These are phyloP conservation scores for Yamadazyma triangularis DNA, from an alignment of 1,139 yeast species.

Conservation along the genomic window DNA sequence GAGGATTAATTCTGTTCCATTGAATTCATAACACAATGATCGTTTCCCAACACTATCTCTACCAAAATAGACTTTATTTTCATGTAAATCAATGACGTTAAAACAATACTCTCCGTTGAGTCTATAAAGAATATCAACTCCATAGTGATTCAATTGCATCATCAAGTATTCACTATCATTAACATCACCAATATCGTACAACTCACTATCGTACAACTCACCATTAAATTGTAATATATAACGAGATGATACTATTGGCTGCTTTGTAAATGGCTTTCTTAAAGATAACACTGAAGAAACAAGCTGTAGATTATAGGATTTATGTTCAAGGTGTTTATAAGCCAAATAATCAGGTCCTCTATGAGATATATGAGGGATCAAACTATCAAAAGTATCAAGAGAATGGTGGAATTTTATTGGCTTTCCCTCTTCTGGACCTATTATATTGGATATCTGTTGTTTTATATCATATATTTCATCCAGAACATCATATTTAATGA, in stretches of 20 bases:
- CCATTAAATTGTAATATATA: constrained; percentile 74
- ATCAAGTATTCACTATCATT: constrained; percentile 32
- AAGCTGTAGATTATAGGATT: constrained; percentile 18
- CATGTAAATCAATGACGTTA: constrained; percentile 38
- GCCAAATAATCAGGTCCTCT: constrained; percentile 53
- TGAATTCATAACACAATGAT: constrained; percentile 50
- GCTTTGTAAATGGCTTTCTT: constrained; percentile 70
- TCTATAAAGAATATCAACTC: constrained; percentile 28
- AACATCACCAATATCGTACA: constrained; percentile 27
- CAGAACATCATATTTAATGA: constrained; percentile 21
- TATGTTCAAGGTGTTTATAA: constrained; percentile 12
- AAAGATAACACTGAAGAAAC: constrained; percentile 75
- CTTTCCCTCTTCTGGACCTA: constrained; percentile 9
- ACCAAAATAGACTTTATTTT: constrained; percentile 60
- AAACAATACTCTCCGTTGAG: constrained; percentile 83
- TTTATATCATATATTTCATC: constrained; percentile 12
- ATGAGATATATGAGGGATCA: constrained; percentile 40
- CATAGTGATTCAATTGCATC: constrained; percentile 15
- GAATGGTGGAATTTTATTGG: neutral
- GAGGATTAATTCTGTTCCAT: constrained; percentile 36
- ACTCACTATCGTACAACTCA: constrained; percentile 66
- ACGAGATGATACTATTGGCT: constrained; percentile 46
- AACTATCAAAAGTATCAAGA: constrained; percentile 14
- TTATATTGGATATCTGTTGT: constrained; percentile 11
- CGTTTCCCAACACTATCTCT: constrained; percentile 82